Conservation (phyloP, 208 protist genomes). For the Entamoeba dispar region DNA sequence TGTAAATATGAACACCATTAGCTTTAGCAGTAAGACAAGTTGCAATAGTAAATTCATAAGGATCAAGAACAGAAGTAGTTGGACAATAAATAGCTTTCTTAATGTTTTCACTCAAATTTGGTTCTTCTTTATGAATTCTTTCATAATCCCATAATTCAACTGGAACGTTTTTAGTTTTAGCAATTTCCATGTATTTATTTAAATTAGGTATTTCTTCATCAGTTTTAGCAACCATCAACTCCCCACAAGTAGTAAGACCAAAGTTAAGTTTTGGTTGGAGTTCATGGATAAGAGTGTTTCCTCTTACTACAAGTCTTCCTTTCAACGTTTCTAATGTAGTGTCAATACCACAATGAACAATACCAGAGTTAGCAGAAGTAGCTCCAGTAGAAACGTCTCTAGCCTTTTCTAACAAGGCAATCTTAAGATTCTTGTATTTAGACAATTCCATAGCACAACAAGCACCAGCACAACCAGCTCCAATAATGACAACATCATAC, state of each 20-base stretch:
- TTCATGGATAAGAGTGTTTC: not conserved
- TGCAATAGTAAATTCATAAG: conserved; percentile 11
- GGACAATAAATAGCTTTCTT: not conserved
- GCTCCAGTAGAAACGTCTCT: not conserved
- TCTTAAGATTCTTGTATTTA: conserved; percentile 3
- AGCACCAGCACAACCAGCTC: not conserved
- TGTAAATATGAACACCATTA: conserved; percentile 2
- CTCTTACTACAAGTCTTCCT: conserved; percentile 1
- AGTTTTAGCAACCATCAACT: conserved; percentile 8
- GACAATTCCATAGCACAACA: conserved; percentile 4
- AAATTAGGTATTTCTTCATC: not conserved
- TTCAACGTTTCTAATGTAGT: conserved; percentile 7
- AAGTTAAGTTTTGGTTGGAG: not conserved
- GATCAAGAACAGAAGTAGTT: conserved; percentile 7
- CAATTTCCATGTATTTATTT: not conserved
- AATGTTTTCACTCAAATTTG: not conserved
- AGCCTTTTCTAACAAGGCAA: not conserved
- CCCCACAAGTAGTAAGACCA: not conserved
- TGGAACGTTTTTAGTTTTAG: not conserved
- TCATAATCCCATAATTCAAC: conserved; percentile 3
- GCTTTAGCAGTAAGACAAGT: not conserved
- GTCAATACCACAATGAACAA: conserved; percentile 10
- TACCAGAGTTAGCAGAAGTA: conserved; percentile 14
- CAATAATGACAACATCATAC: conserved; percentile 8
- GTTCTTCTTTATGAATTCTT: conserved; percentile 9